Evolutionary conservation across 2,329 filamentous ascomycete genomes (phyloP).

Genomic region (Sclerotinia minor): DNA sequence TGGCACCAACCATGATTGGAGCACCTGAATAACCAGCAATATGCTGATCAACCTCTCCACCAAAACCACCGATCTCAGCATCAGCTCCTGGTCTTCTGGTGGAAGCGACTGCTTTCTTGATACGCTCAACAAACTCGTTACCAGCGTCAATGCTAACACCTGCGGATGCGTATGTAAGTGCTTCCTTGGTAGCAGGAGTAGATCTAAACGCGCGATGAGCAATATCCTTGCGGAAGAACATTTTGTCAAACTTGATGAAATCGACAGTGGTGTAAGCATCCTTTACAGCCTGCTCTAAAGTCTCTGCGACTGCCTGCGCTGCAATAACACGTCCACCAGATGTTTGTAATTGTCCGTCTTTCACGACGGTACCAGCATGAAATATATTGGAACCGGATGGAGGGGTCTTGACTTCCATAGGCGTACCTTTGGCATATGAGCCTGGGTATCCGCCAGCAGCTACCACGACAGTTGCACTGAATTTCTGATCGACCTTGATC

Average conservation of each 20-base stretch:
- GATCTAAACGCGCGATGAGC: constrained; percentile 69
- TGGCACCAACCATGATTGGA: constrained; percentile 86
- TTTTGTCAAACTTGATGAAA: constrained; percentile 65
- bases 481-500: constrained; percentile 67
- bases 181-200: constrained; percentile 44
- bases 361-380: constrained; percentile 82
- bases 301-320: constrained; percentile 75
- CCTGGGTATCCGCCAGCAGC: constrained; percentile 90
- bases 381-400: constrained; percentile 70
- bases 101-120: constrained; percentile 84
- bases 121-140: constrained; percentile 87
- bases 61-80: constrained; percentile 83
- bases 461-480: constrained; percentile 89
- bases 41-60: constrained; percentile 78
- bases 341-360: constrained; percentile 66
- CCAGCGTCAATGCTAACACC: constrained; percentile 94
- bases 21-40: constrained; percentile 71
- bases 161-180: constrained; percentile 86
- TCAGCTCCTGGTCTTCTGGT: constrained; percentile 85
- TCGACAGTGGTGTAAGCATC: constrained; percentile 84
- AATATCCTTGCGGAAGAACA: constrained; percentile 78
- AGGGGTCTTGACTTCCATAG: constrained; percentile 52
- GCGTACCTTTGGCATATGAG: constrained; percentile 76
- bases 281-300: constrained; percentile 78
- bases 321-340: constrained; percentile 91